phyloP scores from a whole-genome alignment of 2,329 filamentous ascomycete species.

The Aspergillus uvarum region DNA sequence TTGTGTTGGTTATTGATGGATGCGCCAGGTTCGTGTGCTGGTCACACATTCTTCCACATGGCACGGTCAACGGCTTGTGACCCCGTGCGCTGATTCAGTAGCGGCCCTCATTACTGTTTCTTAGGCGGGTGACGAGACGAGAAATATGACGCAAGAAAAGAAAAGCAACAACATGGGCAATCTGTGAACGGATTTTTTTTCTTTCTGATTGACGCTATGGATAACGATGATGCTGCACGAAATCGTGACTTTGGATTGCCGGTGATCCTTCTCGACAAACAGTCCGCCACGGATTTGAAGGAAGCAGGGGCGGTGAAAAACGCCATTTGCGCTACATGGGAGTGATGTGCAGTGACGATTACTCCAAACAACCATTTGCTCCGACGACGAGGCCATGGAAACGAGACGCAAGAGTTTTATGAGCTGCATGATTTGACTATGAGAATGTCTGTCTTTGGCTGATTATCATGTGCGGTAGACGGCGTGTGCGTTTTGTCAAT shows the following conservation, averaged over 20 bases:
- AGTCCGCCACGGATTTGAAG: background rate
- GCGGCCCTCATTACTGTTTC: background rate
- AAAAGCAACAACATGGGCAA: background rate
- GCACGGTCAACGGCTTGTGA: constrained; percentile 2
- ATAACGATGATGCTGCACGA: background rate
- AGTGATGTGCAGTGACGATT: background rate
- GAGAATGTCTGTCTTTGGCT: constrained; percentile 16
- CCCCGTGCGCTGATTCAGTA: background rate
- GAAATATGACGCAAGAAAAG: background rate
- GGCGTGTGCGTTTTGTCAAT: constrained; percentile 6
- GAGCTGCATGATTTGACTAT: constrained; percentile 33
- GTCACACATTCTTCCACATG: constrained; percentile 17
- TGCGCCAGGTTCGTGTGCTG: constrained; percentile 26
- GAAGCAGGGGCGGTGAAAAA: background rate
- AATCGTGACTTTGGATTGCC: background rate
- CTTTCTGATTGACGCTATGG: background rate
- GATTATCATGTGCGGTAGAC: background rate
- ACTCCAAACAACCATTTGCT: constrained; percentile 12
- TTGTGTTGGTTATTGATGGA: constrained; percentile 9
- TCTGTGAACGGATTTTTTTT: background rate
- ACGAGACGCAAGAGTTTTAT: constrained; percentile 33
- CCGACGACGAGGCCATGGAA: constrained; percentile 31
- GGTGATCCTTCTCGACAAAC: background rate
- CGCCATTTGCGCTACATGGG: background rate
- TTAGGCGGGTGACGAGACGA: background rate